phyloP scores from a whole-genome alignment of 305 asterid genomes.

The Fraxinus albicans region DNA sequence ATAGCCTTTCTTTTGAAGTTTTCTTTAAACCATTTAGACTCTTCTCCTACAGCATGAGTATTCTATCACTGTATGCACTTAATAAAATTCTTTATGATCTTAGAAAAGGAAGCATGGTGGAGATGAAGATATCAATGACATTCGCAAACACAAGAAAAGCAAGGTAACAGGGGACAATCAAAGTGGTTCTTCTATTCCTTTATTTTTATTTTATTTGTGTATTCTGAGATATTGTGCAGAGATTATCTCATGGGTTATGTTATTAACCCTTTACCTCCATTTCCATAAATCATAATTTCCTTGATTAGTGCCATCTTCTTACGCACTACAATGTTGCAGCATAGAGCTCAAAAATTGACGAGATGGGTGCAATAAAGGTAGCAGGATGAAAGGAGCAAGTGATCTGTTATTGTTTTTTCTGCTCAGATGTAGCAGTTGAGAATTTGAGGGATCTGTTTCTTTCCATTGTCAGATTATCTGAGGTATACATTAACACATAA shows the following conservation, averaged over 20 bases:
- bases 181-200: not conserved
- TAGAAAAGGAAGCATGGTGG: conserved; percentile 37
- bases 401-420: not conserved
- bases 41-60: not conserved
- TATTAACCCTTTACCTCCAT: not conserved
- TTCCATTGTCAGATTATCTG: not conserved
- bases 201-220: not conserved
- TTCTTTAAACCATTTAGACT: not conserved
- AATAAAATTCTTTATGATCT: conserved; percentile 19
- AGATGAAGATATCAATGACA: conserved; percentile 27
- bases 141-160: conserved; percentile 34
- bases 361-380: conserved; percentile 44
- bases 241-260: not conserved
- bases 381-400: conserved; percentile 33
- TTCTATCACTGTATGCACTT: conserved; percentile 6
- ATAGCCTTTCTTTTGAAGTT: not conserved
- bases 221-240: not conserved
- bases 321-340: conserved; percentile 43
- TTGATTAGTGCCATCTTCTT: conserved; percentile 17
- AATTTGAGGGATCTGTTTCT: not conserved
- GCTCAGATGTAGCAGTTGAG: conserved; percentile 1
- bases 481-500: conserved; percentile 9
- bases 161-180: conserved; percentile 27
- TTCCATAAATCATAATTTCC: not conserved
- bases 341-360: conserved; percentile 65